A percentile compares a stretch with the other conserved stretches of the same genome.
Conservation (phyloP, 1,284 basidiomycete genomes). For the Tylopilus sp. region DNA sequence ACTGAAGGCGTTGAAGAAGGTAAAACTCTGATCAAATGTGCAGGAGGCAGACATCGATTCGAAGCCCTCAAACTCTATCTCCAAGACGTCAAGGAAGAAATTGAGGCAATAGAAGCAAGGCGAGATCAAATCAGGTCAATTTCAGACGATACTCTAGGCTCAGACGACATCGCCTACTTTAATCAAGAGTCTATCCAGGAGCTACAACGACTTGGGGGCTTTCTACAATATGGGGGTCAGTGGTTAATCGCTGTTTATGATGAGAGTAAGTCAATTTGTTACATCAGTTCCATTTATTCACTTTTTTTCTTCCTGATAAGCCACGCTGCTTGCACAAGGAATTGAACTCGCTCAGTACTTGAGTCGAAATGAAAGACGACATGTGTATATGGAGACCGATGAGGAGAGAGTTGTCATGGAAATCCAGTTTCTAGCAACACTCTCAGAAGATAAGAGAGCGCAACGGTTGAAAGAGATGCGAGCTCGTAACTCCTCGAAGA, state of each 20-base stretch:
- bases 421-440: conserved; percentile 12
- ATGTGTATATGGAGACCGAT: conserved; percentile 24
- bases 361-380: conserved; percentile 18
- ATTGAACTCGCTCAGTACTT: conserved; percentile 16
- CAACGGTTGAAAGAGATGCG: conserved; percentile 9
- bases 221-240: conserved; percentile 2
- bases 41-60: conserved; percentile 18
- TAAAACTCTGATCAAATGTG: conserved; percentile 4
- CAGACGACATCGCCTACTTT: background rate
- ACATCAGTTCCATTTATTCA: too few relatives aligned
- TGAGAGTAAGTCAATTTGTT: conserved; percentile 8
- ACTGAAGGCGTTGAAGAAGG: background rate
- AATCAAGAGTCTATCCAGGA: conserved; percentile 1
- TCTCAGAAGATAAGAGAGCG: background rate
- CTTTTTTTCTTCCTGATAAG: too few relatives aligned
- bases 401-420: conserved; percentile 23
- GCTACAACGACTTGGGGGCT: conserved; percentile 6
- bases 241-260: conserved; percentile 22
- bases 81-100: background rate
- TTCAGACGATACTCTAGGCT: background rate
- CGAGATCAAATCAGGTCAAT: background rate
- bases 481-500: background rate
- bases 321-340: too few relatives aligned
- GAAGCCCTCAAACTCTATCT: conserved; percentile 2
- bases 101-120: too few relatives aligned